A percentile compares a stretch with the other conserved stretches of the same genome.
phyloP scores from a whole-genome alignment of 495 filamentous ascomycete species.

The Tuber borchii region DNA sequence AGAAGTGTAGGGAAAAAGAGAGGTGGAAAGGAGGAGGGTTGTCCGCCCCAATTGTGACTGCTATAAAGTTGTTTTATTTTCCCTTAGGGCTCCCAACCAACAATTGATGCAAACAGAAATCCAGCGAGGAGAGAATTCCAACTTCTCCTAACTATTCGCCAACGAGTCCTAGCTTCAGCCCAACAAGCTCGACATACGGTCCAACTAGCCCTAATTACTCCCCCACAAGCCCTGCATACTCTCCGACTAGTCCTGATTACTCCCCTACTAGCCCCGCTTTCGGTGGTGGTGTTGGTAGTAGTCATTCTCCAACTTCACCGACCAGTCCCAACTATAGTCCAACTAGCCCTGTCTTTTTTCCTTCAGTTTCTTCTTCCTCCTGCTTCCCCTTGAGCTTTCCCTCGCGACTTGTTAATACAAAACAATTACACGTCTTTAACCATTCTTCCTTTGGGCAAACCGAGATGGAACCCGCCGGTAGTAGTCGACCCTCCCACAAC shows the following conservation, averaged over 20 bases:
- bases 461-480: too few species aligned
- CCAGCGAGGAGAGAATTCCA: slow-evolving; percentile 17
- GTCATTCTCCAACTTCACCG: slow-evolving; percentile 42
- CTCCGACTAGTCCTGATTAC: slow-evolving; percentile 60
- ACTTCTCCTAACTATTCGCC: slow-evolving; percentile 58
- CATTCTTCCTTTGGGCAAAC: too few species aligned
- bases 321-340: slow-evolving; percentile 55
- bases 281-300: slow-evolving; percentile 33
- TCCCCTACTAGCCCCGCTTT: slow-evolving; percentile 40
- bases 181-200: slow-evolving; percentile 64
- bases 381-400: too few species aligned
- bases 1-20: slow-evolving; percentile 17
- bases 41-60: neutral
- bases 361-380: too few species aligned
- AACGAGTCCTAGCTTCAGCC: slow-evolving; percentile 55
- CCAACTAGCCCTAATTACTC: slow-evolving; percentile 48
- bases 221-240: slow-evolving; percentile 62
- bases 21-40: neutral
- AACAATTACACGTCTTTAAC: too few species aligned
- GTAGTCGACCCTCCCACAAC: too few species aligned
- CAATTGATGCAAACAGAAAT: neutral
- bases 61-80: neutral
- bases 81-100: neutral
- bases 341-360: slow-evolving; percentile 68
- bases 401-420: too few species aligned